Percentiles rank a stretch among this genome's conserved stretches.
phyloP scores from a whole-genome alignment of 176 grass and related monocot species.

The Areca catechu region DNA sequence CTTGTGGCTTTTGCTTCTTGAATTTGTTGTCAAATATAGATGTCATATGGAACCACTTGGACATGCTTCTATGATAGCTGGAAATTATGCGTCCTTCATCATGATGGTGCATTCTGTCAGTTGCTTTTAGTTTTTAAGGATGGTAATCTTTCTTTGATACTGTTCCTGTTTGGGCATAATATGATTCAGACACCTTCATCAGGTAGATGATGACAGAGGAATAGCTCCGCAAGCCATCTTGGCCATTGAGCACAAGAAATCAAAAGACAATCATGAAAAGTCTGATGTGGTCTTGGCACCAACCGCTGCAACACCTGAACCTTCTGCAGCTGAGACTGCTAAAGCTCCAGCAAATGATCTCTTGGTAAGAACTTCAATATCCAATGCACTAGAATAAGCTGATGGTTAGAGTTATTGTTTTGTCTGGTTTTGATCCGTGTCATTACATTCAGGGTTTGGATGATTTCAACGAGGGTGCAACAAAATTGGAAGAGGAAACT shows the following conservation, averaged over 20 bases:
- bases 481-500: constrained; percentile 16
- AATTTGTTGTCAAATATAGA: no score
- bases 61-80: no score
- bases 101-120: no score
- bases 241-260: neutral
- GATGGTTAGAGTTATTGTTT: neutral
- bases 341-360: neutral
- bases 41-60: no score
- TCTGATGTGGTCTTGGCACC: neutral
- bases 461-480: constrained; percentile 1
- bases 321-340: neutral
- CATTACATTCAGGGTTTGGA: neutral
- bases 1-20: no score
- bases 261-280: neutral
- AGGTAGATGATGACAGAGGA: neutral
- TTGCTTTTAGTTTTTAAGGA: no score
- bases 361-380: constrained; percentile 5
- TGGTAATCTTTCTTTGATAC: neutral
- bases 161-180: no score
- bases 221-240: constrained; percentile 3
- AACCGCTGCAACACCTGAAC: neutral
- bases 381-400: neutral
- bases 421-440: neutral
- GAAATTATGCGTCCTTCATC: no score
- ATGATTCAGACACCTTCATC: neutral